phyloP scores from a whole-genome alignment of 2,329 filamentous ascomycete species.

The Periglandula ipomoeae region DNA sequence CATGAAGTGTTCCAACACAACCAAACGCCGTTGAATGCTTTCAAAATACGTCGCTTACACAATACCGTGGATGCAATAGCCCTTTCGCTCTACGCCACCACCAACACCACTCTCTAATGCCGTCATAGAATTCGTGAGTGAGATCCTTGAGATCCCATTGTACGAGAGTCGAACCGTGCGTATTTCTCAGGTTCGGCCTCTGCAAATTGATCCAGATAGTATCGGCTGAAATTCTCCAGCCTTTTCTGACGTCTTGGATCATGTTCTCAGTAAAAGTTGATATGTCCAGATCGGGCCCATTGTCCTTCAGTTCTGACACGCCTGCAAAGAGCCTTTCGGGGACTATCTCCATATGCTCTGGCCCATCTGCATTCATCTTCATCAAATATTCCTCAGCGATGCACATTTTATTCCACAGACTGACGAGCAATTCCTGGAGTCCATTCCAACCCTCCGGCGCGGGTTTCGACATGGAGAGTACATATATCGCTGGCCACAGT shows the following conservation, averaged over 20 bases:
- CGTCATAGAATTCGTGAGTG: slow-evolving; percentile 20
- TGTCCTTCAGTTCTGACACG: slow-evolving; percentile 6
- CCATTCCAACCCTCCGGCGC: slow-evolving; percentile 13
- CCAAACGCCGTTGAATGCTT: background rate
- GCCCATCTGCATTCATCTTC: slow-evolving; percentile 9
- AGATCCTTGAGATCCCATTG: slow-evolving; percentile 23
- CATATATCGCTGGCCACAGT: slow-evolving; percentile 21
- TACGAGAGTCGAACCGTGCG: slow-evolving; percentile 24
- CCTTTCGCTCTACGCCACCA: slow-evolving; percentile 19
- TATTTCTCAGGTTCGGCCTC: slow-evolving; percentile 22
- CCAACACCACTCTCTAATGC: slow-evolving; percentile 23
- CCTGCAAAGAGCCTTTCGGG: slow-evolving; percentile 16
- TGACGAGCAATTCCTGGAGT: slow-evolving; percentile 11
- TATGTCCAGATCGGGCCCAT: slow-evolving; percentile 20
- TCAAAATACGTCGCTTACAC: slow-evolving; percentile 5
- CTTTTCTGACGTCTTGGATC: slow-evolving; percentile 32
- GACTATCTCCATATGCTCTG: slow-evolving; percentile 11
- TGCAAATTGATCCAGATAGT: slow-evolving; percentile 30
- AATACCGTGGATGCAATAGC: background rate
- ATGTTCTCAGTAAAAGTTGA: slow-evolving; percentile 34
- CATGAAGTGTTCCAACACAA: background rate
- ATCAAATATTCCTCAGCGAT: slow-evolving; percentile 13
- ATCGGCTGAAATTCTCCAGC: slow-evolving; percentile 29
- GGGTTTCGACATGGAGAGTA: slow-evolving; percentile 10
- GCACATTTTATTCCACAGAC: slow-evolving; percentile 11